Conservation (phyloP, 495 filamentous ascomycete genomes). For the Trichoderma orchidacearum region DNA sequence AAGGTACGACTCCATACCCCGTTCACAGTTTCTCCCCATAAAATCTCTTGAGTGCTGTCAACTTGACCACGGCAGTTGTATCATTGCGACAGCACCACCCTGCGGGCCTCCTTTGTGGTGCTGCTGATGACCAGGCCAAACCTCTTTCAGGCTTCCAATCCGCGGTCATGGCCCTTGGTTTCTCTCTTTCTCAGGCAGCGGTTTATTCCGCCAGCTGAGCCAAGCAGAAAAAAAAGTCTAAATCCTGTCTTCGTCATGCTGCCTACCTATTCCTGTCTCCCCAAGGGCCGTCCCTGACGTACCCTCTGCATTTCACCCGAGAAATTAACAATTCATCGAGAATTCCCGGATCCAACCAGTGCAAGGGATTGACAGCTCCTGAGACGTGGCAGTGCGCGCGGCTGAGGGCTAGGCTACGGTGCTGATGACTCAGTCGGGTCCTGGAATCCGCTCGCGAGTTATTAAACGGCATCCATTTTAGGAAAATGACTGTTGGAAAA, state of each 20-base stretch:
- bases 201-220: no score
- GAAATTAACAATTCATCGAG: neutral
- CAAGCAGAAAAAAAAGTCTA: neutral
- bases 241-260: neutral
- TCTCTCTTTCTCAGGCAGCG: no score
- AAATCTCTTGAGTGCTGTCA: no score
- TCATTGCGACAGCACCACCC: neutral
- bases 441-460: no score
- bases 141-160: neutral
- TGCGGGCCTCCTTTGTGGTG: neutral
- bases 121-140: neutral
- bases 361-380: neutral
- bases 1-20: neutral
- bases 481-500: neutral
- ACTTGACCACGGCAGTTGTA: no score
- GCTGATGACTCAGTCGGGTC: neutral
- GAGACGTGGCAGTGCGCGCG: neutral
- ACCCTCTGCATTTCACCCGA: neutral
- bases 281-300: neutral
- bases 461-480: neutral
- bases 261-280: neutral
- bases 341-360: neutral
- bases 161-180: no score
- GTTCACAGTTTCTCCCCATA: no score
- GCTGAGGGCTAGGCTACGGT: neutral